These are phyloP conservation scores for Rheum nobile DNA, from an alignment of 148 eudicot genomes.

Conservation along the genomic window DNA sequence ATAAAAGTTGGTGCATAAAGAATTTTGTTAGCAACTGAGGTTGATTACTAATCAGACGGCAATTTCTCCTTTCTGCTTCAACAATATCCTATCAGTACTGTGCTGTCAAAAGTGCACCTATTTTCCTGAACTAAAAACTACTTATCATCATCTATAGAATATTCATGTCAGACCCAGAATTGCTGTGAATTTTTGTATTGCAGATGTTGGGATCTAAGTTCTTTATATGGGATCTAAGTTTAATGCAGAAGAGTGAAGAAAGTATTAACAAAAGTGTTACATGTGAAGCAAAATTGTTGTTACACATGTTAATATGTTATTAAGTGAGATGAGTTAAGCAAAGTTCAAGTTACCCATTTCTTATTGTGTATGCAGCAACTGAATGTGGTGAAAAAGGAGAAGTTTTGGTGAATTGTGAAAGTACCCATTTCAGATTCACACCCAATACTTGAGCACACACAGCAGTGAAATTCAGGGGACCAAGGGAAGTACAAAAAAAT, in stretches of 20 bases:
- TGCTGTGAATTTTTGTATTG: neutral
- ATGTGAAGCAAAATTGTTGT: no score
- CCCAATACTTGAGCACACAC: no score
- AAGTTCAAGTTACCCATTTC: neutral
- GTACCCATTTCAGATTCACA: no score
- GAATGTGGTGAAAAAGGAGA: neutral
- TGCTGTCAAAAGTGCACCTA: neutral
- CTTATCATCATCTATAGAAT: neutral
- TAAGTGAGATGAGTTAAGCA: no score
- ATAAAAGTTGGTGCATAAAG: conserved; percentile 3
- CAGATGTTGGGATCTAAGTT: neutral
- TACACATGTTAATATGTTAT: no score
- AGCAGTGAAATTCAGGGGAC: no score
- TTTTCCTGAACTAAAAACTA: neutral
- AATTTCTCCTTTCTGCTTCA: neutral
- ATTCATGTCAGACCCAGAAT: neutral
- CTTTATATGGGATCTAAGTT: neutral
- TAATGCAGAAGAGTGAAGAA: no score
- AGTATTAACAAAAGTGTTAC: no score
- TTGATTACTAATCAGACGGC: neutral
- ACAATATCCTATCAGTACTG: neutral
- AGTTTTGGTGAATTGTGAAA: neutral
- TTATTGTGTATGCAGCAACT: neutral
- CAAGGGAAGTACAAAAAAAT: no score
- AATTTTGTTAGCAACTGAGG: neutral